These are phyloP conservation scores for Malus hybrid DNA, from an alignment of 331 rosid species.

Conservation along the genomic window DNA sequence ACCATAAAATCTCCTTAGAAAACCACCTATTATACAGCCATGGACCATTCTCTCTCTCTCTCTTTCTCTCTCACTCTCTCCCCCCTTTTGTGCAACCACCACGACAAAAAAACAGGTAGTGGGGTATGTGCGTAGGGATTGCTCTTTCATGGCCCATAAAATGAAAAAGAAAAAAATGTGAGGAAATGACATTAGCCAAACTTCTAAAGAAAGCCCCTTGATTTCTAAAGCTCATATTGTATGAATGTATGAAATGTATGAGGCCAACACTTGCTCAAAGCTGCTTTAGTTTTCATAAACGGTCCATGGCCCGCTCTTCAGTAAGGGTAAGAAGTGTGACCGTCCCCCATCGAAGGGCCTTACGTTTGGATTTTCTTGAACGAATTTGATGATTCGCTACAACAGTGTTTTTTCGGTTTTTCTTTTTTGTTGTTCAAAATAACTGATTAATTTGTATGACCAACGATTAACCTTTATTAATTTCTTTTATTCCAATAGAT, in stretches of 20 bases:
- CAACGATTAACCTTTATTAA: too few species aligned
- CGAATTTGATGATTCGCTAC: too few species aligned
- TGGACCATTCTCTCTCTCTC: conserved; percentile 3
- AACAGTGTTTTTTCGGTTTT: too few species aligned
- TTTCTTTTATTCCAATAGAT: too few species aligned
- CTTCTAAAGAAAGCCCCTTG: not conserved
- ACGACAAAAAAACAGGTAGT: conserved; percentile 23
- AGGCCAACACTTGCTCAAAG: not conserved
- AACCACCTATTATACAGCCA: conserved; percentile 50
- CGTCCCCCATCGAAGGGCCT: too few species aligned
- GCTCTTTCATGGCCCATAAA: conserved; percentile 27
- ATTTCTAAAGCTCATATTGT: not conserved
- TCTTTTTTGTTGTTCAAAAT: too few species aligned
- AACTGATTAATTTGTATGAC: too few species aligned
- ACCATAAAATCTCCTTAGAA: conserved; percentile 66
- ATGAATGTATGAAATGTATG: not conserved
- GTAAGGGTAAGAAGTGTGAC: too few species aligned
- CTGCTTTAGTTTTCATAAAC: not conserved
- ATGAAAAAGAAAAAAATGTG: conserved; percentile 28
- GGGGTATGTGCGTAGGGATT: conserved; percentile 16
- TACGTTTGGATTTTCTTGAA: too few species aligned
- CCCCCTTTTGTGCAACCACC: conserved; percentile 43
- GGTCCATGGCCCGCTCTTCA: too few species aligned
- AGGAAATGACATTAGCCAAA: not conserved
- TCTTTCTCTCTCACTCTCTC: not conserved